Percentiles rank a stretch among this genome's conserved stretches.
Evolutionary conservation across 257 asterid species (phyloP).

Genomic region (Solanum chilense): DNA sequence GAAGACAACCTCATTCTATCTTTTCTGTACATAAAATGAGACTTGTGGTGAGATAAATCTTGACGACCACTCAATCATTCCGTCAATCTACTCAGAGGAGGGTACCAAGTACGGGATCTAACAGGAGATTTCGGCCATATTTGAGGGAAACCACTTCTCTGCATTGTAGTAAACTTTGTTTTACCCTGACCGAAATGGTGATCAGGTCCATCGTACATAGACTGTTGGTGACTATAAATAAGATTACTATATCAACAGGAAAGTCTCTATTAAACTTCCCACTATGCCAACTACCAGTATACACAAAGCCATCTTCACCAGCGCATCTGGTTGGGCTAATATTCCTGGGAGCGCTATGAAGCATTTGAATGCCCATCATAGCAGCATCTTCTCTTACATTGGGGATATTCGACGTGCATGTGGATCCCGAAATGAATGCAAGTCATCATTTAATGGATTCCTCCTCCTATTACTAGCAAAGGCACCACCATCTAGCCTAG

Average conservation of each 20-base stretch:
- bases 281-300: neutral
- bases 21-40: slow-evolving; percentile 37
- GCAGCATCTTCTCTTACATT: slow-evolving; percentile 40
- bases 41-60: slow-evolving; percentile 35
- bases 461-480: slow-evolving; percentile 25
- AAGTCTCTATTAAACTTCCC: neutral
- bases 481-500: slow-evolving; percentile 18
- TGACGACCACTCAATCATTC: slow-evolving; percentile 40
- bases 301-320: neutral
- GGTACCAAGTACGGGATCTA: slow-evolving; percentile 47
- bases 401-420: slow-evolving; percentile 49
- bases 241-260: neutral
- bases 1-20: slow-evolving; percentile 67
- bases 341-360: neutral
- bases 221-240: slow-evolving; percentile 9
- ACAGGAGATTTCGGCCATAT: slow-evolving; percentile 50
- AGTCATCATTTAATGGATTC: slow-evolving; percentile 40
- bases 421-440: slow-evolving; percentile 31
- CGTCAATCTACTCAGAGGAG: slow-evolving; percentile 35
- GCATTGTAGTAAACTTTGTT: slow-evolving; percentile 38
- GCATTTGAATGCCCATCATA: slow-evolving; percentile 1
- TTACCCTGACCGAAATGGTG: slow-evolving; percentile 35
- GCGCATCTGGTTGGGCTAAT: neutral
- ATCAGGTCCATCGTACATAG: slow-evolving; percentile 32
- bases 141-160: slow-evolving; percentile 45